These are phyloP conservation scores for Colletotrichum orchidophilum DNA, from an alignment of 2,329 filamentous ascomycete genomes.

Conservation along the genomic window DNA sequence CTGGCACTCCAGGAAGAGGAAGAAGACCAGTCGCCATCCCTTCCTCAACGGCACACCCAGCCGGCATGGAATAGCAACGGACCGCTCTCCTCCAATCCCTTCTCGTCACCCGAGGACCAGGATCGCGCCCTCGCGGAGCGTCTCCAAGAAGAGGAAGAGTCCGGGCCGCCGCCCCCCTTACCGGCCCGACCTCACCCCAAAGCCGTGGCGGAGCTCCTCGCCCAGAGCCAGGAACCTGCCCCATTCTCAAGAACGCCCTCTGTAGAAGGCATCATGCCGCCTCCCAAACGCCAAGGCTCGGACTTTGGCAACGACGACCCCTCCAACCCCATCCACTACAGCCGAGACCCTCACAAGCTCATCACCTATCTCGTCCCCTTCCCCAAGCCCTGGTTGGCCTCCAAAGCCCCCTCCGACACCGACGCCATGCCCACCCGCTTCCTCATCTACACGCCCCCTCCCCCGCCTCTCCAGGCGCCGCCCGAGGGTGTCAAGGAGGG, in stretches of 20 bases:
- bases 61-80: conserved; percentile 1
- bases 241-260: conserved; percentile 28
- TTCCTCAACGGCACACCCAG: conserved; percentile 14
- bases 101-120: conserved; percentile 18
- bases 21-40: not conserved
- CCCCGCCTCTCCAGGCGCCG: conserved; percentile 25
- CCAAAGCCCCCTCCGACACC: conserved; percentile 1
- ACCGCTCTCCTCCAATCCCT: conserved; percentile 4
- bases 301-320: conserved; percentile 30
- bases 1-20: conserved; percentile 29
- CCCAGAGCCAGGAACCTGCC: not conserved
- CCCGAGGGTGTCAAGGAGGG: conserved; percentile 29
- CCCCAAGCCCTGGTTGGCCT: conserved; percentile 26
- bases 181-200: conserved; percentile 21
- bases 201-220: conserved; percentile 22
- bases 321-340: conserved; percentile 27
- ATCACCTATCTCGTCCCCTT: conserved; percentile 31
- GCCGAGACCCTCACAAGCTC: conserved; percentile 28
- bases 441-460: conserved; percentile 27
- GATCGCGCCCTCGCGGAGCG: conserved; percentile 23
- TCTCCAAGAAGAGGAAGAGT: conserved; percentile 21
- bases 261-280: conserved; percentile 20
- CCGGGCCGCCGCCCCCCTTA: conserved; percentile 15
- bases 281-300: conserved; percentile 15
- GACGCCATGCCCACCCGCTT: conserved; percentile 24